Evolutionary conservation across 805 yeast species (phyloP).

Genomic region (Saturnispora bothae): DNA sequence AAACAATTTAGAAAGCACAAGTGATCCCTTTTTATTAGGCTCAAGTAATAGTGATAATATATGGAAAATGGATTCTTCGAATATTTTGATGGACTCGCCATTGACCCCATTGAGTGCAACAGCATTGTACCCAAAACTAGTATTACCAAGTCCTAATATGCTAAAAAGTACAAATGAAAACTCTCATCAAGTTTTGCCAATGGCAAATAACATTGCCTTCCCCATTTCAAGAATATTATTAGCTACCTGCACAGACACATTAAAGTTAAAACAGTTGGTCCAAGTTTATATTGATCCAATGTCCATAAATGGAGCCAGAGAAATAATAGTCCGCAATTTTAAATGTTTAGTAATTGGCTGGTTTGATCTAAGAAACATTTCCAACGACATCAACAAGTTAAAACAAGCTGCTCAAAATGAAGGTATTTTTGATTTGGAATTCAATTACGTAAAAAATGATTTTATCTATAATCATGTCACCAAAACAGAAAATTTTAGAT

Average conservation of each 20-base stretch:
- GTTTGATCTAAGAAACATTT: conserved; percentile 22
- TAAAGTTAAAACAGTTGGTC: background rate
- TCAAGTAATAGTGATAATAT: background rate
- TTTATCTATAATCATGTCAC: background rate
- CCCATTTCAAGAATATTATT: conserved; percentile 8
- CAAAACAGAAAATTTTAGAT: conserved; percentile 13
- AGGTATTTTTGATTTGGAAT: conserved; percentile 4
- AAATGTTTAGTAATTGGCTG: conserved; percentile 20
- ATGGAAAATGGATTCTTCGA: background rate
- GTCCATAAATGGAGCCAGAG: conserved; percentile 5
- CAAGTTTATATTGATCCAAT: conserved; percentile 3
- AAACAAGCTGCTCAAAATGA: conserved; percentile 9
- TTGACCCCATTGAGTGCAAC: background rate
- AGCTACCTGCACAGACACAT: conserved; percentile 3
- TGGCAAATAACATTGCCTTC: background rate
- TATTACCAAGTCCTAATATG: background rate
- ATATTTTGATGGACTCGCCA: background rate
- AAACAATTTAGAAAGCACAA: background rate
- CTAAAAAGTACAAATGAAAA: background rate
- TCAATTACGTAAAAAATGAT: conserved; percentile 12
- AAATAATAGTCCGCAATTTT: conserved; percentile 1
- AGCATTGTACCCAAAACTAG: background rate
- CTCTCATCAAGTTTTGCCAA: background rate
- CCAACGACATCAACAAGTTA: conserved; percentile 13
- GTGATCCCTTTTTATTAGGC: background rate